Evolutionary conservation across 768 basidiomycete species (phyloP).

Genomic region (Austroboletus festivus): DNA sequence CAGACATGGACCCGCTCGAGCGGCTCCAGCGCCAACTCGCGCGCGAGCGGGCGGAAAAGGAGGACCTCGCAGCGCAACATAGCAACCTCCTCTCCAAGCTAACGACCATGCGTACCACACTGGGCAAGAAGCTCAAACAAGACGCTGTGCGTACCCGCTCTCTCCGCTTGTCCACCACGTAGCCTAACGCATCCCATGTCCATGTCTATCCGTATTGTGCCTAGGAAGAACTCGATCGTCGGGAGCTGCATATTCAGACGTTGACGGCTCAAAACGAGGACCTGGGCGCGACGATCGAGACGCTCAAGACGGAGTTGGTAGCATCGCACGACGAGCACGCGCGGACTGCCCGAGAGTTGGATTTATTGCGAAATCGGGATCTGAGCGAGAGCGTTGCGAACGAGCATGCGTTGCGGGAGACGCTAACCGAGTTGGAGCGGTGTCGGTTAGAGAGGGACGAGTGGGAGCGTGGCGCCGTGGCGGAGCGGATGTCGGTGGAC

Average conservation of each 20-base stretch:
- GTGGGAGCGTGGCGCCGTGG: conserved; percentile 57
- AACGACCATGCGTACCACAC: conserved; percentile 87
- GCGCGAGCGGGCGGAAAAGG: conserved; percentile 79
- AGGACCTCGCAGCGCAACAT: conserved; percentile 82
- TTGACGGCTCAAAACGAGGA: conserved; percentile 78
- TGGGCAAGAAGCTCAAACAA: conserved; percentile 92
- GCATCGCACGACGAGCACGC: conserved; percentile 74
- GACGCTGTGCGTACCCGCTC: conserved; percentile 73
- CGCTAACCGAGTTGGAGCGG: conserved; percentile 83
- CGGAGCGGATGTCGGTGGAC: conserved; percentile 71
- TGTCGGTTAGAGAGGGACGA: conserved; percentile 79
- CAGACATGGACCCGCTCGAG: conserved; percentile 47
- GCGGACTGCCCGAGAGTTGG: conserved; percentile 65
- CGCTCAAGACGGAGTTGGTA: conserved; percentile 77
- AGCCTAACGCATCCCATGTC: too few species aligned
- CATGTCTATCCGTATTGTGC: too few species aligned
- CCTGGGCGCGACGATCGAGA: conserved; percentile 64
- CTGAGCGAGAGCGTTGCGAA: conserved; percentile 65
- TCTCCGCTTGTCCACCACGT: too few species aligned
- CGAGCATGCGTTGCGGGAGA: conserved; percentile 80
- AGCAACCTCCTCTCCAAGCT: conserved; percentile 82
- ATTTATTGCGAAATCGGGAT: conserved; percentile 58
- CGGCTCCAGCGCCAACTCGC: conserved; percentile 74
- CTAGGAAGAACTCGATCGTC: conserved; percentile 97
- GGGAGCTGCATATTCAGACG: conserved; percentile 79